Conservation (phyloP, 176 grass and related monocot species). For the Lolium multiflorum region DNA sequence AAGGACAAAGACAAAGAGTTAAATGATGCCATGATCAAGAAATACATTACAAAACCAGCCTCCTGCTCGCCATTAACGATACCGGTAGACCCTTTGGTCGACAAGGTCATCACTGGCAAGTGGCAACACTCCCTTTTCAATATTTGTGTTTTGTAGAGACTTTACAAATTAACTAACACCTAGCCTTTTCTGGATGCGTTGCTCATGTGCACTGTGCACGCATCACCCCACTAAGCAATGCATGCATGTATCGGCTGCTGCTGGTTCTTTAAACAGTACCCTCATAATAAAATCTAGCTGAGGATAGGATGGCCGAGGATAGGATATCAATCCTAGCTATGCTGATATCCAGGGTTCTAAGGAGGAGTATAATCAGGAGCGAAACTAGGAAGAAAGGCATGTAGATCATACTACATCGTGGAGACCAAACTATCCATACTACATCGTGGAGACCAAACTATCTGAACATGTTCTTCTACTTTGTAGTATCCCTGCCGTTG, state of each 20-base stretch:
- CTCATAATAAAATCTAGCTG: neutral
- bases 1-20: neutral
- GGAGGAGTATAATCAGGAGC: neutral
- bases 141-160: neutral
- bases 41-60: slow-evolving; percentile 14
- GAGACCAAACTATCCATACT: neutral
- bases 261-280: neutral
- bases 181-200: slow-evolving; percentile 3
- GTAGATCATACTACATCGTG: neutral
- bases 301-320: neutral
- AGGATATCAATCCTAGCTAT: neutral
- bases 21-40: slow-evolving; percentile 4
- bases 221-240: neutral
- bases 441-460: neutral
- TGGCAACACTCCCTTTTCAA: slow-evolving; percentile 5
- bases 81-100: slow-evolving; percentile 40
- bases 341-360: neutral
- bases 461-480: neutral
- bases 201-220: slow-evolving; percentile 5
- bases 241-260: neutral
- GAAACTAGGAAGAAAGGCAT: neutral
- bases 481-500: too few species aligned
- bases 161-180: neutral
- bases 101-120: slow-evolving; percentile 21
- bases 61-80: slow-evolving; percentile 32